These are phyloP conservation scores for Fremontodendron californicum DNA, from an alignment of 345 rosid genomes.

Conservation along the genomic window DNA sequence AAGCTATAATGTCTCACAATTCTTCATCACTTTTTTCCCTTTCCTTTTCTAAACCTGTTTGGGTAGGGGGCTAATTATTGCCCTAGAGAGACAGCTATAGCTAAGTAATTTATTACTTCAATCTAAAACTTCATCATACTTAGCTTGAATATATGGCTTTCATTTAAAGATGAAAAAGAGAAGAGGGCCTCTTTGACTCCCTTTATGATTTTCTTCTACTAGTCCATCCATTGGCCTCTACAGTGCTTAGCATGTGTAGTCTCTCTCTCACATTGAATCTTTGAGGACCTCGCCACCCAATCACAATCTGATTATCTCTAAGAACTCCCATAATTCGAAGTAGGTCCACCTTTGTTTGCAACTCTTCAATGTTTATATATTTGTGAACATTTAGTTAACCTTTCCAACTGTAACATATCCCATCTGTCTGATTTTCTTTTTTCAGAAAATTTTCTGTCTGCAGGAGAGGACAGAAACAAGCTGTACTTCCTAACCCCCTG, in stretches of 20 bases:
- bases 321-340: constrained; percentile 11
- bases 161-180: constrained; percentile 45
- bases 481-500: not conserved
- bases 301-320: constrained; percentile 17
- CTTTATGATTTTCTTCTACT: constrained; percentile 26
- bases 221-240: constrained; percentile 25
- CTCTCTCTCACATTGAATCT: constrained; percentile 13
- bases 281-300: constrained; percentile 6
- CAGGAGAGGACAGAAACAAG: not conserved
- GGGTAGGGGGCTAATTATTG: constrained; percentile 20
- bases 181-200: constrained; percentile 30
- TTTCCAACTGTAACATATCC: constrained; percentile 41
- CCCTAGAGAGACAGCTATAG: constrained; percentile 32
- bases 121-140: constrained; percentile 10
- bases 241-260: constrained; percentile 36
- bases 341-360: constrained; percentile 23
- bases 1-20: constrained; percentile 30
- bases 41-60: constrained; percentile 4
- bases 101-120: not conserved
- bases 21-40: not conserved
- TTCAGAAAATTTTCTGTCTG: constrained; percentile 17
- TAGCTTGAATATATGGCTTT: constrained; percentile 52
- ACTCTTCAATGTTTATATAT: constrained; percentile 11
- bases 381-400: constrained; percentile 6
- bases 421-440: constrained; percentile 22